phyloP scores from a whole-genome alignment of 306 rosid species.

The Arachis hypogaea region DNA sequence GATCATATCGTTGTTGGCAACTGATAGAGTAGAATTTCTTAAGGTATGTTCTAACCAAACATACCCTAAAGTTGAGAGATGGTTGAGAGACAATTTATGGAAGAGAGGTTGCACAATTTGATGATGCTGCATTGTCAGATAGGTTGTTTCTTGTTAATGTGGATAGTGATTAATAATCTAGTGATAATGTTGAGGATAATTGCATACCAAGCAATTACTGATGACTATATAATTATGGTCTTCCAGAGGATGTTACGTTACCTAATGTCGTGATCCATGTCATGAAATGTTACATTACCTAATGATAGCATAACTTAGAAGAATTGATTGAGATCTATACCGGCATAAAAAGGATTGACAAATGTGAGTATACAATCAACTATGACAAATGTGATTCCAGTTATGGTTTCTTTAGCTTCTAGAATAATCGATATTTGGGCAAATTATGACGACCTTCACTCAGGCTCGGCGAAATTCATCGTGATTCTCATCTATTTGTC shows the following conservation, averaged over 20 bases:
- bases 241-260: background rate
- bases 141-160: background rate
- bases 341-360: conserved; percentile 23
- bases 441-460: too few relatives aligned
- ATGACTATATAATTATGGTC: background rate
- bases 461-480: too few relatives aligned
- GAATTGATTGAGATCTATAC: conserved; percentile 26
- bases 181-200: conserved; percentile 18
- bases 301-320: conserved; percentile 19
- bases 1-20: too few relatives aligned
- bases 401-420: conserved; percentile 8
- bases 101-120: conserved; percentile 26
- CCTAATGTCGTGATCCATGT: background rate
- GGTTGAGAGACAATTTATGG: conserved; percentile 22
- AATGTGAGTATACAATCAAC: conserved; percentile 1
- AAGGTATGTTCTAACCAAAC: too few relatives aligned
- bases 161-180: background rate
- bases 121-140: conserved; percentile 2
- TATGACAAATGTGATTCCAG: conserved; percentile 1
- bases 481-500: too few relatives aligned
- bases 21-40: too few relatives aligned
- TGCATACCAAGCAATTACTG: background rate
- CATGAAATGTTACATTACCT: background rate
- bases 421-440: background rate
- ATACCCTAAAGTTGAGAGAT: conserved; percentile 14